Base-by-base conservation (phyloP, 1,139 yeast genomes). In the Candida tetrigidarum region DNA sequence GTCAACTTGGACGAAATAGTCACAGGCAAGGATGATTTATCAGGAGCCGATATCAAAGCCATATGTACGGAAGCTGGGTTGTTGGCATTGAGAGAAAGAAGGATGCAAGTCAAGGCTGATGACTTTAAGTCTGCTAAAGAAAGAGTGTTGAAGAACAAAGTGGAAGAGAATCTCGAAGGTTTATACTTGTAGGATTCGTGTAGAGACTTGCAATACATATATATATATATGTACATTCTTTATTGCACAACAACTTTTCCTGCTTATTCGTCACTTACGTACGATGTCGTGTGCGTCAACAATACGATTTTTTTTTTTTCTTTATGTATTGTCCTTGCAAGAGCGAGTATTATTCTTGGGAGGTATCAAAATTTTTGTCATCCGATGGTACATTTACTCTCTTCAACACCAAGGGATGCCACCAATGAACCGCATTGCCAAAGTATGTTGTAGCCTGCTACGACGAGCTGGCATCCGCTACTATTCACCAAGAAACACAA, bases 41-140 rank as follows among this genome's bases (percentile, higher is more conserved):
- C 97, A 14, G 99, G 99, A 47, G 99, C 99, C 9, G 99, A 95
- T 67, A 93, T 93, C 59, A 93, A 93, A 73, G 99, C 99, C 25
- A 88, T 95, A 71, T 92, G 98, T 67, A 92, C 99, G 1, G 98
- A 93, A 66, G 98, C 98, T 1, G 99, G 99, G 46, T 76, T 95
- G 61, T 77, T 93, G 58, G 99, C 99, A 5, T 78, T 95, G 62
- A 83, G 99, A 70, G 99, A 95, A 68, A 86, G 99, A 69, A 84
- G 99, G 74, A 93, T 93, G 98, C 95, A 90, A 74, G 99, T 95
- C 35, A 89, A 92, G 41, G 96, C 95, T 23, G 92, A 89, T 51
- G 99, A 95, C 66, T 95, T 95, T 76, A 84, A 87, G 63, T 83
- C 86, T 56, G 99, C 98, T 11, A 88, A 93, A 71, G 99, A 95